Evolutionary conservation across 225 moss, liverwort and hornwort genomes (phyloP).

Genomic region (Thuidium tamariscinum): DNA sequence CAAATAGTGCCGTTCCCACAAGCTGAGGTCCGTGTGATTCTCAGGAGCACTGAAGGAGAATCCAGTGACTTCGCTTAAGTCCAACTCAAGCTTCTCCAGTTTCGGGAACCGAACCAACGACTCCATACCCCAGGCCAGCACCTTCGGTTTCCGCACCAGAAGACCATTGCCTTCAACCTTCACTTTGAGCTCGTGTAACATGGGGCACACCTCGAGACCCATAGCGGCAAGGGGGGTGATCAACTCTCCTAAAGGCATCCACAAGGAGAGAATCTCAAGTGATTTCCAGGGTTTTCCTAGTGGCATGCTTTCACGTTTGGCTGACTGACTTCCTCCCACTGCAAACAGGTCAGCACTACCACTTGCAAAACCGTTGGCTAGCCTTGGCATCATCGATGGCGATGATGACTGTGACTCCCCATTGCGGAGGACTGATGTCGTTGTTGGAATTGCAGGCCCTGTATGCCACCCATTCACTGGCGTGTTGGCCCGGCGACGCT

Average conservation of each 20-base stretch:
- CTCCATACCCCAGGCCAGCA: slow-evolving; percentile 49
- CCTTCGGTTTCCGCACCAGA: slow-evolving; percentile 25
- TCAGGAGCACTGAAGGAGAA: slow-evolving; percentile 65
- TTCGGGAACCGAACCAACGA: slow-evolving; percentile 41
- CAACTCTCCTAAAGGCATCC: slow-evolving; percentile 54
- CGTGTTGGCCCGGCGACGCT: slow-evolving; percentile 21
- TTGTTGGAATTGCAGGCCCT: not conserved
- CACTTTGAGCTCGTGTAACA: slow-evolving; percentile 43
- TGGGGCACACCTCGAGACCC: slow-evolving; percentile 73
- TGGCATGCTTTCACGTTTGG: not conserved
- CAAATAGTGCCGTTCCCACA: slow-evolving; percentile 75
- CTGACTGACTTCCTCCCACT: not conserved
- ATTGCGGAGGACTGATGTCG: not conserved
- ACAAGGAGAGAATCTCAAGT: slow-evolving; percentile 51
- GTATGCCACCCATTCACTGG: not conserved
- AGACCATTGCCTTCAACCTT: slow-evolving; percentile 73
- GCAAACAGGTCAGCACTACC: not conserved
- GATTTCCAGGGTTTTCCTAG: slow-evolving; percentile 50
- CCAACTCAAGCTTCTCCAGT: slow-evolving; percentile 55
- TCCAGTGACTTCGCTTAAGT: slow-evolving; percentile 74
- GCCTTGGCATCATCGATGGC: not conserved
- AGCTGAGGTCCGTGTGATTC: slow-evolving; percentile 53
- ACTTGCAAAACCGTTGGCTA: not conserved
- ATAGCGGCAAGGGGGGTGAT: slow-evolving; percentile 53
- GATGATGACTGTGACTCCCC: not conserved